Conservation (phyloP, 2,329 filamentous ascomycete genomes). For the Nigrospora sphaerica region DNA sequence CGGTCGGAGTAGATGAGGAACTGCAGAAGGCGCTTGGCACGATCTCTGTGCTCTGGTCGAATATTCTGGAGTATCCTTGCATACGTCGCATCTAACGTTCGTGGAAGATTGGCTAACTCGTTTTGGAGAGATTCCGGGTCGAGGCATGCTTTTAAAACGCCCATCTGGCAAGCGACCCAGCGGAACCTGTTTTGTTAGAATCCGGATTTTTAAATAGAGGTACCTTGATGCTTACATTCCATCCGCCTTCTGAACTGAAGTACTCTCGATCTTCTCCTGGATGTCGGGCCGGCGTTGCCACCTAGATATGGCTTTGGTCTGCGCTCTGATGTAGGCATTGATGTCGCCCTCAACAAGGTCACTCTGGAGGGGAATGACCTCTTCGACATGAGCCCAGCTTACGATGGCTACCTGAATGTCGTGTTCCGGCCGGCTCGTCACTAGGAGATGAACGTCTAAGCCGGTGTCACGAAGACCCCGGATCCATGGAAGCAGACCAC, state of each 20-base stretch:
- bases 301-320: slow-evolving; percentile 14
- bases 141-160: slow-evolving; percentile 10
- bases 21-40: slow-evolving; percentile 8
- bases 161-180: slow-evolving; percentile 12
- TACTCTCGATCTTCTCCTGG: slow-evolving; percentile 12
- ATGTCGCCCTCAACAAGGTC: slow-evolving; percentile 17
- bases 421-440: slow-evolving; percentile 16
- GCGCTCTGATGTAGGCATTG: slow-evolving; percentile 11
- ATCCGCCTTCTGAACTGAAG: slow-evolving; percentile 13
- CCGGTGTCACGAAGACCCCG: not conserved
- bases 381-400: slow-evolving; percentile 1
- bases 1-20: slow-evolving; percentile 14
- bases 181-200: slow-evolving; percentile 11
- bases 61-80: slow-evolving; percentile 7
- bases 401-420: slow-evolving; percentile 13
- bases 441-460: slow-evolving; percentile 8
- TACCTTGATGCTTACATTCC: slow-evolving; percentile 18
- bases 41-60: not conserved
- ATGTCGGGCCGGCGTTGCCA: slow-evolving; percentile 13
- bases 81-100: slow-evolving; percentile 12
- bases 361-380: slow-evolving; percentile 13
- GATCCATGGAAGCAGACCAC: slow-evolving; percentile 8
- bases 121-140: not conserved
- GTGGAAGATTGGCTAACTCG: slow-evolving; percentile 6
- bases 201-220: not conserved